Conservation (phyloP, 1,284 basidiomycete genomes). For the Thecaphora frezii region DNA sequence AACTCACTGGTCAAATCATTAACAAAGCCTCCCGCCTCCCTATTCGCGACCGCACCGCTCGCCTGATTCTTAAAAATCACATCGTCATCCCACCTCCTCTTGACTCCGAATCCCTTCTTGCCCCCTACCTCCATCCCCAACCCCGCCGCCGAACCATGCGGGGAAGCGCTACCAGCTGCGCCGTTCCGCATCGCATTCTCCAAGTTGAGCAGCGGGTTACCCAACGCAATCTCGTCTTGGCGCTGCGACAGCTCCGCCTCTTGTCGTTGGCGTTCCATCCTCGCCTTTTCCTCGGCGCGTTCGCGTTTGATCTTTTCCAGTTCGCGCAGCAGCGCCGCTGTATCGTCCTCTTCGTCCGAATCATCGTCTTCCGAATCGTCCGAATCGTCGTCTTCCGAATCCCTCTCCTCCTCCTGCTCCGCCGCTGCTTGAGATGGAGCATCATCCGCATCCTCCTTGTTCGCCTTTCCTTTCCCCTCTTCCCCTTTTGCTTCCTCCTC, state of each 20-base stretch:
- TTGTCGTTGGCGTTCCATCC: constrained; percentile 7
- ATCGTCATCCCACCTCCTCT: constrained; percentile 56
- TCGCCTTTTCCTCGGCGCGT: constrained; percentile 38
- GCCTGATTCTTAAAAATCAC: constrained; percentile 59
- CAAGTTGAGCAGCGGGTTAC: constrained; percentile 55
- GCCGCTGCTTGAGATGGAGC: constrained; percentile 6
- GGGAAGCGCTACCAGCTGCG: too few species aligned
- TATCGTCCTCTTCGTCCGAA: constrained; percentile 44
- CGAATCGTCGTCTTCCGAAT: constrained; percentile 6
- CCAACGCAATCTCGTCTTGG: constrained; percentile 51
- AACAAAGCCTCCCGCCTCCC: constrained; percentile 37
- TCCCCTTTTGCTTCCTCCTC: constrained; percentile 14
- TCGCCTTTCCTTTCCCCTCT: not conserved
- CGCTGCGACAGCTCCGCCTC: constrained; percentile 16
- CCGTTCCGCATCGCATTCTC: constrained; percentile 29
- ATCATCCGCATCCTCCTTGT: constrained; percentile 7
- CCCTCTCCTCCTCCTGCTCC: constrained; percentile 1
- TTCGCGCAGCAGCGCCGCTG: constrained; percentile 43
- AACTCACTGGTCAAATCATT: constrained; percentile 52
- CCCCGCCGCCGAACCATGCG: not conserved
- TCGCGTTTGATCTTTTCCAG: constrained; percentile 54
- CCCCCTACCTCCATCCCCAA: not conserved
- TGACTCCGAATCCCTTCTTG: constrained; percentile 27
- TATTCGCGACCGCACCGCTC: constrained; percentile 10
- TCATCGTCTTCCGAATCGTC: constrained; percentile 16